phyloP scores from a whole-genome alignment of 1,139 yeast genomes.

The Taphrina betulina region DNA sequence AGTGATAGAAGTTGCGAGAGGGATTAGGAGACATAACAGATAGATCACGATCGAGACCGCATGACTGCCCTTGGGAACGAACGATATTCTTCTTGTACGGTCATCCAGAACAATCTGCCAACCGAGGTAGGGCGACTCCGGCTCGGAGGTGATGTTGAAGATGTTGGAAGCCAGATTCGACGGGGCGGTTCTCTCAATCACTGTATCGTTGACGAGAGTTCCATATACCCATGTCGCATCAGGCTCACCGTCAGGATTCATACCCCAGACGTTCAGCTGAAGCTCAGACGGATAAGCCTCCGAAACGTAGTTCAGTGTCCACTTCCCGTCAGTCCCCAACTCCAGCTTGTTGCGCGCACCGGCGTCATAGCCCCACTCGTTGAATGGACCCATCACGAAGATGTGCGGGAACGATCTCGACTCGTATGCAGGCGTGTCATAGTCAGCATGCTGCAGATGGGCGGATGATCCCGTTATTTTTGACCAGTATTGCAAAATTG shows the following conservation, averaged over 20 bases:
- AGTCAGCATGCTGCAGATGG: slow-evolving; percentile 33
- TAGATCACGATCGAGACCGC: slow-evolving; percentile 31
- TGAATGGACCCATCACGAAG: slow-evolving; percentile 33
- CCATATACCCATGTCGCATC: slow-evolving; percentile 34
- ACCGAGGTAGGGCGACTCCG: slow-evolving; percentile 23
- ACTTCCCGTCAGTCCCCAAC: slow-evolving; percentile 23
- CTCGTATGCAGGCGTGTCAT: not conserved
- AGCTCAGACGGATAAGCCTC: slow-evolving; percentile 31
- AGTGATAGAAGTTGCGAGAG: slow-evolving; percentile 28
- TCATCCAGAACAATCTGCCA: slow-evolving; percentile 32
- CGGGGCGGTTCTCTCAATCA: slow-evolving; percentile 32
- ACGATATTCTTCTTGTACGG: slow-evolving; percentile 8
- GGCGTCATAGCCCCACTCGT: slow-evolving; percentile 34
- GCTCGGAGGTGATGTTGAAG: slow-evolving; percentile 32
- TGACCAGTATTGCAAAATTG: slow-evolving; percentile 34
- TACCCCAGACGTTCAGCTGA: slow-evolving; percentile 35
- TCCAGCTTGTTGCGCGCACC: slow-evolving; percentile 31
- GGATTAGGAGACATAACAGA: slow-evolving; percentile 29
- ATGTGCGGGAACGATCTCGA: slow-evolving; percentile 33
- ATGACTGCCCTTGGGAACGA: slow-evolving; percentile 28
- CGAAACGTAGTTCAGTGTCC: slow-evolving; percentile 28
- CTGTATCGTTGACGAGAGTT: slow-evolving; percentile 18
- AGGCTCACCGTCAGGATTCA: slow-evolving; percentile 32
- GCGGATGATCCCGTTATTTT: slow-evolving; percentile 29
- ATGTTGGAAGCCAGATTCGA: slow-evolving; percentile 29